Conservation (phyloP, 371 early-diverging fungal species). For the Mortierella sp. region DNA sequence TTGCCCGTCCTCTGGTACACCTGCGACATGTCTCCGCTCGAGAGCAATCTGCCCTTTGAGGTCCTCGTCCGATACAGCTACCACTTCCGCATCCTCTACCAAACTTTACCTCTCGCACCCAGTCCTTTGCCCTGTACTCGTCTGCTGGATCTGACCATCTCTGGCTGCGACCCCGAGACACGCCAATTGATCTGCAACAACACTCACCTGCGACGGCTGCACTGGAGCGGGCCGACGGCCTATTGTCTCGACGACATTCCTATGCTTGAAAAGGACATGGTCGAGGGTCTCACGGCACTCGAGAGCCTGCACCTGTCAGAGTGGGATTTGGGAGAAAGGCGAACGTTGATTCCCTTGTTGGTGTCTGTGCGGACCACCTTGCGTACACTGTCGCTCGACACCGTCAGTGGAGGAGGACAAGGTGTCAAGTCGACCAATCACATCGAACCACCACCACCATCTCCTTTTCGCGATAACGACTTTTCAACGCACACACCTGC, state of each 20-base stretch:
- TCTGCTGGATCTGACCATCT: slow-evolving; percentile 9
- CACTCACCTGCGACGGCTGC: background rate
- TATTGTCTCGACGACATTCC: slow-evolving; percentile 1
- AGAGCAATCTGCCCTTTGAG: background rate
- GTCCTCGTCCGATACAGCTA: background rate
- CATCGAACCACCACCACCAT: background rate
- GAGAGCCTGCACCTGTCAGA: slow-evolving; percentile 8
- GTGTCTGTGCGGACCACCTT: background rate
- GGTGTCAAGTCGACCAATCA: background rate
- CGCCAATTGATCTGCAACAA: background rate
- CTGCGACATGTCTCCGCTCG: slow-evolving; percentile 7
- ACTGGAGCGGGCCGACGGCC: background rate
- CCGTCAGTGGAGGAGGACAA: slow-evolving; percentile 9
- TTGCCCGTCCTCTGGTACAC: slow-evolving; percentile 36
- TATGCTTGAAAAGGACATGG: background rate
- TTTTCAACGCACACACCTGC: background rate
- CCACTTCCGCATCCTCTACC: slow-evolving; percentile 11
- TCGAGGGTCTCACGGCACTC: background rate
- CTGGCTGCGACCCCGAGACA: background rate
- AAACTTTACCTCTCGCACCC: background rate
- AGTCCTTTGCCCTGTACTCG: slow-evolving; percentile 15
- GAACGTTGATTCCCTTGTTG: background rate
- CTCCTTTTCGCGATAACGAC: background rate
- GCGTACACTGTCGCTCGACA: background rate
- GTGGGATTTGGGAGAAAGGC: slow-evolving; percentile 5